These are phyloP conservation scores for Phaeoacremonium minimum DNA, from an alignment of 2,329 filamentous ascomycete genomes.

Conservation along the genomic window DNA sequence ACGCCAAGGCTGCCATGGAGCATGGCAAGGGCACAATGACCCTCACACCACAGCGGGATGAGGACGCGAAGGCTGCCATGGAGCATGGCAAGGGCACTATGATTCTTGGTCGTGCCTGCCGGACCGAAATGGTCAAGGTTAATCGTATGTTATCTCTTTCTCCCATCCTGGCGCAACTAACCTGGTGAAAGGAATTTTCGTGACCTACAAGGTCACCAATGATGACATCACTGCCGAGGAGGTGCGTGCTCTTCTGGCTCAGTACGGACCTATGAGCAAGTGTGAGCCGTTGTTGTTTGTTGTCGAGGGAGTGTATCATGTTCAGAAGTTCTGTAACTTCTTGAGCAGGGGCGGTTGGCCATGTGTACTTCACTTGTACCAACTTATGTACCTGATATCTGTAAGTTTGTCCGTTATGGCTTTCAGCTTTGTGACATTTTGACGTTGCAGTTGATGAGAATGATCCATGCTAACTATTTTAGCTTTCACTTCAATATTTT, in stretches of 20 bases:
- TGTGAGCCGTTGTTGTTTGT: conserved; percentile 31
- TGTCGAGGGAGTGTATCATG: no score
- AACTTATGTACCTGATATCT: no score
- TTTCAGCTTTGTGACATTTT: no score
- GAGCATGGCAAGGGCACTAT: conserved; percentile 37
- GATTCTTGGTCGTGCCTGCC: conserved; percentile 53
- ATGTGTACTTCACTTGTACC: no score
- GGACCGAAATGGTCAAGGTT: conserved; percentile 60
- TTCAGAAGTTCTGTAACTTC: no score
- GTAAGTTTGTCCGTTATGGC: no score
- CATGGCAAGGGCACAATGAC: no score
- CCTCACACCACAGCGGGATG: conserved; percentile 37
- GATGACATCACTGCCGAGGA: conserved; percentile 34
- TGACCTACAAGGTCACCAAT: conserved; percentile 37
- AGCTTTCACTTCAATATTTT: no score
- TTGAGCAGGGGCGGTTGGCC: no score
- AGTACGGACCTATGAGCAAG: conserved; percentile 38
- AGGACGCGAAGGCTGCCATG: conserved; percentile 45
- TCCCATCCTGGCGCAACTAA: neutral
- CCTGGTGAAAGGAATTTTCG: conserved; percentile 37
- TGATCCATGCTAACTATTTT: no score
- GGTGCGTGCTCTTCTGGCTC: conserved; percentile 33
- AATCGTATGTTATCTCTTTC: conserved; percentile 39
- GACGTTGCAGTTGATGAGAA: no score
- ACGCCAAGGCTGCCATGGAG: no score